Evolutionary conservation across 1,139 yeast genomes (phyloP).

Genomic region (Blastobotrys petasosporus): DNA sequence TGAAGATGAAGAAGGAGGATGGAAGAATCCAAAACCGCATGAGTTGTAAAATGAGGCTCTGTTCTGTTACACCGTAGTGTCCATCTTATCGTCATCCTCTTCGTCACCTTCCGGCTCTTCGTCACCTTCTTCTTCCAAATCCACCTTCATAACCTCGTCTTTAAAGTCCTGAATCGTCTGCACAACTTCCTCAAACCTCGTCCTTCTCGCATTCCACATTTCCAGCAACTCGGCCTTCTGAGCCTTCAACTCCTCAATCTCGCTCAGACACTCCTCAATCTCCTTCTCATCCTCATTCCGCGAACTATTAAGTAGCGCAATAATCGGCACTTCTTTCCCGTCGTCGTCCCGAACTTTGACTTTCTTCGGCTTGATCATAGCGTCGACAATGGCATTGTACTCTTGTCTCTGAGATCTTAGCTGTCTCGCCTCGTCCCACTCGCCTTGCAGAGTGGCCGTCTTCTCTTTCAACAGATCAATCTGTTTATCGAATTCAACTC

Average conservation of each 20-base stretch:
- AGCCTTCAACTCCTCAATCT: slow-evolving; percentile 26
- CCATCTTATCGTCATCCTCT: slow-evolving; percentile 6
- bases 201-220: slow-evolving; percentile 25
- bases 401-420: slow-evolving; percentile 27
- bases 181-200: slow-evolving; percentile 23
- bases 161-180: slow-evolving; percentile 22
- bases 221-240: slow-evolving; percentile 21
- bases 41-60: too few relatives aligned
- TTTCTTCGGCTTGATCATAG: slow-evolving; percentile 24
- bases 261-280: slow-evolving; percentile 23
- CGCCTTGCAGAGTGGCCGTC: slow-evolving; percentile 23
- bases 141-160: slow-evolving; percentile 7
- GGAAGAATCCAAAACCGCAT: too few relatives aligned
- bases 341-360: slow-evolving; percentile 18
- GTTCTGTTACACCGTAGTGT: neutral
- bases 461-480: slow-evolving; percentile 17
- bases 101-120: slow-evolving; percentile 8
- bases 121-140: slow-evolving; percentile 12
- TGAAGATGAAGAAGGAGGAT: too few relatives aligned
- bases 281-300: slow-evolving; percentile 23
- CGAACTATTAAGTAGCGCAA: slow-evolving; percentile 24
- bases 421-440: slow-evolving; percentile 23
- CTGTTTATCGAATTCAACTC: slow-evolving; percentile 16
- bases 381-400: slow-evolving; percentile 26
- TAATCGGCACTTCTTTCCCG: slow-evolving; percentile 16